These are phyloP conservation scores for Aspergillus pseudoglaucus DNA, from an alignment of 2,329 filamentous ascomycete genomes.

Conservation along the genomic window DNA sequence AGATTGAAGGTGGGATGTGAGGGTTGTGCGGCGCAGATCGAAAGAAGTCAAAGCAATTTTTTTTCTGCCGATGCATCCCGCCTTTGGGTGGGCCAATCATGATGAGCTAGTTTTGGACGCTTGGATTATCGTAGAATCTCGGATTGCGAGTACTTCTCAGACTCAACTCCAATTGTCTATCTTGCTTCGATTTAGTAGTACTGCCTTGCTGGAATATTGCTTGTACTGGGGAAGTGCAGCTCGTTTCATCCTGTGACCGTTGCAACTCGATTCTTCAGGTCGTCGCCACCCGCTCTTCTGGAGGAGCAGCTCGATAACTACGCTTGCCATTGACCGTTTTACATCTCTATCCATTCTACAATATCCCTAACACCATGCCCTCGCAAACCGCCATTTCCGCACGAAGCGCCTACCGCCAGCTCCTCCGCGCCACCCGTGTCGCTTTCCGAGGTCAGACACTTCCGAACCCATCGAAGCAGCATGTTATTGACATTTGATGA, in stretches of 20 bases:
- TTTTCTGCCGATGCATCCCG: slow-evolving; percentile 31
- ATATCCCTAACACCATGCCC: slow-evolving; percentile 12
- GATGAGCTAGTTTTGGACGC: slow-evolving; percentile 17
- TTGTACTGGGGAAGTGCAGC: no score
- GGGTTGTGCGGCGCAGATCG: slow-evolving; percentile 10
- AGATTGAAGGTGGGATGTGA: slow-evolving; percentile 1
- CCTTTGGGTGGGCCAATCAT: slow-evolving; percentile 21
- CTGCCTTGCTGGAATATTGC: neutral
- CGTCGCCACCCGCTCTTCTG: no score
- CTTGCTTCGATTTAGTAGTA: neutral
- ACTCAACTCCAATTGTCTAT: neutral
- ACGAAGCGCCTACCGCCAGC: slow-evolving; percentile 68
- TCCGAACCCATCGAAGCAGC: slow-evolving; percentile 1
- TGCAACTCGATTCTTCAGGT: no score
- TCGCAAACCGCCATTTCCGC: slow-evolving; percentile 48
- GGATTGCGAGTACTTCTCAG: neutral
- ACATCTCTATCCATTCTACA: neutral
- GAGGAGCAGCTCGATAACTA: neutral
- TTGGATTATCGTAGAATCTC: neutral
- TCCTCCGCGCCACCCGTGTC: slow-evolving; percentile 72
- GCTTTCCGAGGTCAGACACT: slow-evolving; percentile 67
- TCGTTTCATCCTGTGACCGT: neutral
- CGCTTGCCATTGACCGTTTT: neutral
- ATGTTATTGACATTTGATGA: slow-evolving; percentile 2
- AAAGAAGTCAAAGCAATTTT: slow-evolving; percentile 14